Percentiles rank a stretch among this genome's conserved stretches.
These are phyloP conservation scores for Fragilariopsis cylindrus DNA, from an alignment of 108 stramenopile genomes.

Conservation along the genomic window DNA sequence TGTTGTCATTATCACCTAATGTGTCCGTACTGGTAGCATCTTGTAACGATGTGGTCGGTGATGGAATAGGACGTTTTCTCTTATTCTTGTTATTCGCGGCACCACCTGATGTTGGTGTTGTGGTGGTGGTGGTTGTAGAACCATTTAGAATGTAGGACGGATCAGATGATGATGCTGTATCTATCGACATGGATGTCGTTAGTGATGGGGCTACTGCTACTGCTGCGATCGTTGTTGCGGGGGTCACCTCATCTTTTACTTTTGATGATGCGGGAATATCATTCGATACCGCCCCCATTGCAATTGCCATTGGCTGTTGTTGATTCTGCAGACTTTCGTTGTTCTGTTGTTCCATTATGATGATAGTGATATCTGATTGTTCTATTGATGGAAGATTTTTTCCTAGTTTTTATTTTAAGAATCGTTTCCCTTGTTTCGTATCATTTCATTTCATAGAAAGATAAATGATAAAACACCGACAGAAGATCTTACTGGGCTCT, in stretches of 20 bases:
- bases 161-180: too few species aligned
- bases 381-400: not conserved
- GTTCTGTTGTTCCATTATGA: not conserved
- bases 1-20: too few species aligned
- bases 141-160: too few species aligned
- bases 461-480: not conserved
- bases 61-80: not conserved
- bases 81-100: not conserved
- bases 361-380: not conserved
- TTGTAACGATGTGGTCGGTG: not conserved
- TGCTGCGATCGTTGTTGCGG: not conserved
- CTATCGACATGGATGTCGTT: not conserved
- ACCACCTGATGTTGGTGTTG: not conserved
- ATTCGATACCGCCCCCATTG: not conserved
- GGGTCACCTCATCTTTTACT: not conserved
- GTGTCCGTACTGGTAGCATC: too few species aligned
- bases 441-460: not conserved
- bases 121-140: not conserved
- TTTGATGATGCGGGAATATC: not conserved
- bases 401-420: not conserved
- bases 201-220: not conserved
- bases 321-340: not conserved
- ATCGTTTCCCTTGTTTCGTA: not conserved
- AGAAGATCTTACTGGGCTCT: not conserved
- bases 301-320: not conserved